Evolutionary conservation across 2,329 filamentous ascomycete genomes (phyloP), one percentile per base, ranked within the genome.

Genomic region (Penicillium crustosum): DNA sequence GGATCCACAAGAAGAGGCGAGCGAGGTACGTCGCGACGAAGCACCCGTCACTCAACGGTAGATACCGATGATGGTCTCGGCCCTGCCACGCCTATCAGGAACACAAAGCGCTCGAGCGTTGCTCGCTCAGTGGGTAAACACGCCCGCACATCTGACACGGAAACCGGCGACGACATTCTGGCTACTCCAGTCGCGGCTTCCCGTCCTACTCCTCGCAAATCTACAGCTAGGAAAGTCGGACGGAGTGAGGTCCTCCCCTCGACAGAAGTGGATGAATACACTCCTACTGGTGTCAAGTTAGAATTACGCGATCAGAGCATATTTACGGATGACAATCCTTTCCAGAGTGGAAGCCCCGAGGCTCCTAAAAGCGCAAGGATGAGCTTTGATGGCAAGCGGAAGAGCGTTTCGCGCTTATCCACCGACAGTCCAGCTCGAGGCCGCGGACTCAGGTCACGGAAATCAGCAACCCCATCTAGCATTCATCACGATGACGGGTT

Each of bases 281-380:
- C 75, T 6, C 70, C 76, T 39, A 39, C 4, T 7, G 72, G 66
- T 19, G 61, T 78, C 19, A 83, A 82, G 61, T 68, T 76, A 10
- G 77, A 81, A 43, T 72, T 69, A 8, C 72, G 69, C 39, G 81
- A 83, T 7, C 82, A 83, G 35, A 89, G 82, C 67, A 88, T 89
- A 33, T 97, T 97, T 74, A 91, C 89, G 1, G 84, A 88, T 65
- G 91, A 97, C 53, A 97, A 97, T 68, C 93, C 93, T 0, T 97
- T 97, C 71, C 93, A 97, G 73, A 90, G 89, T 70, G 89, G 91
- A 41, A 89, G 88, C 6, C 71, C 78, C 1, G 75, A 81, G 29
- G 79, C 71, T 78, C 80, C 29, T 77, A 83, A 23, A 77, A 60
- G 68, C 13, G 64, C 69, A 29, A 66, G 65, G 19, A 57, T 63